Evolutionary conservation across 2,329 filamentous ascomycete species (phyloP), one percentile per base, ranked within the genome.

Genomic region (Sarocladium strictum): DNA sequence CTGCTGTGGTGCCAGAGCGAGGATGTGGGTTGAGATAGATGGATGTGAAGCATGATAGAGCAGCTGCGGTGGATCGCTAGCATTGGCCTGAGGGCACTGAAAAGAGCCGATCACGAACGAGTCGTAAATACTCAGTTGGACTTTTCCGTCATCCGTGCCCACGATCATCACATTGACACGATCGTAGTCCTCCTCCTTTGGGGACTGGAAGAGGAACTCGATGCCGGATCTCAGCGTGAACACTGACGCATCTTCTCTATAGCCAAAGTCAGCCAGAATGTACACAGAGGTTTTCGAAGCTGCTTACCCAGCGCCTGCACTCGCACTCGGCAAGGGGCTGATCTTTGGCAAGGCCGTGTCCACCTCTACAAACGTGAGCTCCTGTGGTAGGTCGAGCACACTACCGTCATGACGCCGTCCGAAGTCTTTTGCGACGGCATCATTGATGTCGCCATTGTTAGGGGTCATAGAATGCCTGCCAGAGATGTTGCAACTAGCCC

Each of bases 81-180:
- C 21, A 15, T 53, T 55, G 3, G 70, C 72, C 2, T n/a, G 19
- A 11, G 74, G 78, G 55, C 78, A 76, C 56, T 72, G 67, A 57
- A 91, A 85, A 12, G 71, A 78, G 3, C 90, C 89, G 56, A 95
- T 86, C 57, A 88, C 79, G 62, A 96, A 90, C 5, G 88, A 92
- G 67, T 96, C 88, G 66, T 93, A 93, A 49, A 96, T 90, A 61
- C 85, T 89, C 17, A 95, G 75, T 64, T 93, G 86, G 12, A 95
- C 76, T 17, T 75, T 78, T 9, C 88, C 88, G 58, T 89, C 80
- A 55, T 81, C 79, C 3, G 85, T 88, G 3, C 88, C 89, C 2
- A 89, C 80, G 4, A 93, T 74, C 72, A 95, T 84, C 59, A 93
- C 81, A 66, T 93, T 88, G 41, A 94, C 85, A n/a, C 83, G 79